Evolutionary conservation across 805 yeast genomes (phyloP), one percentile per base, ranked within the genome.

Genomic region (Candida hungchunana): DNA sequence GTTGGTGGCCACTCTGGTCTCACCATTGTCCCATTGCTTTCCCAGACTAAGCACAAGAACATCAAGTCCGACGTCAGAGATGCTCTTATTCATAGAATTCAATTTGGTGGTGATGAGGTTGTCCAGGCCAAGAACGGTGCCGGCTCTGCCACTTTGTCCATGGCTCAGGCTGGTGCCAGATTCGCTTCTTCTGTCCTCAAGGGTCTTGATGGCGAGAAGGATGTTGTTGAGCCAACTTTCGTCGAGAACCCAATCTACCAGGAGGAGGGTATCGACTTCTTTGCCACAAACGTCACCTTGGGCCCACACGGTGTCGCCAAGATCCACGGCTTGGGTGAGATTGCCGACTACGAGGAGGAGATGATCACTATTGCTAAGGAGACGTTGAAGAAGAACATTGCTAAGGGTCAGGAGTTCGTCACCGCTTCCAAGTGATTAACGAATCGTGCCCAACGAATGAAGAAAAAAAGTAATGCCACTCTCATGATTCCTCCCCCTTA

Each of bases 1-100:
- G 90, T 89, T 49, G 97, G 97, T 63, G 97, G 97, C 55, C 97
- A 88, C 79, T 86, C 96, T 42, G 97, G 97, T 67, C 80, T 82
- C 62, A 89, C 97, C 64, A 88, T 88, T 66, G 94, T 88, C 44
- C 97, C 97, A 59, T 71, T 89, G 64, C 69, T 88, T 62, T 84
- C 95, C 45, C 95, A 83, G 71, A 73, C 93, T 51, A 73, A 67
- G 66, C 86, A 82, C 73, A 73, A 73, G 61, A 53, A 66, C 18
- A 67, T 82, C 61, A 67, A 76, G 53, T 77, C 74, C 50, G 90
- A 83, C 61, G 70, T 66, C 67, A 74, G 73, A 56, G 81, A 75
- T 32, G 66, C 70, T 18, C 72, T 87, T 55, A 73, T 85, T 60
- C 75, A 86, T 74, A 81, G 96, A 66, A 85, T 88, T 63, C 96